Base-by-base conservation (phyloP, 192 early-diverging fungal genomes). In the Entomortierella beljakovae region DNA sequence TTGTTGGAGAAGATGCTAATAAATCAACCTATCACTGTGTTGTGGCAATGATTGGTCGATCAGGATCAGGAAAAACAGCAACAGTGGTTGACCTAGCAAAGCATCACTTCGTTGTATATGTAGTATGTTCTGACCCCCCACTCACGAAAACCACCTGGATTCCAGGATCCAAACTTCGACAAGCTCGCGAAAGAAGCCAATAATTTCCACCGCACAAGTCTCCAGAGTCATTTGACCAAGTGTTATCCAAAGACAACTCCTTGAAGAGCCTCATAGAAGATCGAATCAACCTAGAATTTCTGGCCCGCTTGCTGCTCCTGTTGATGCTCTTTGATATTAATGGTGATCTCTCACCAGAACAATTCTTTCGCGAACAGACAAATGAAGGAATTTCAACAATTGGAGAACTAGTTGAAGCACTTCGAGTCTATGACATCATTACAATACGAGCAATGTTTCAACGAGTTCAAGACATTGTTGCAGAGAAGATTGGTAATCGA, bases 291-390 rank as follows among this genome's bases (percentile, higher is more conserved):
- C 58, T 80, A 7, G 79, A 71, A 33, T 66, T 80, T 57, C 57
- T 80, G 13, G 69, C 79, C 29, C 50, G 79, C n/a, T 51, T 65
- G 31, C 25, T 71, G 20, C 67, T 81, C 33, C 59, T 81, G 0
- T 57, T 68, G 61, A 57, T 68, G 23, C 80, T 73, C 23, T 42
- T 81, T 60, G 57, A 59, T n/a, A 61, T 50, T 48, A 62, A 73
- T 9, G 2, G 38, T 61, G 48, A 68, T 26, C 60, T 81, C 6
- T 6, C n/a, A 42, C 70, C 70, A 37, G 9, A 40, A 52, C 68
- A 62, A 57, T 71, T 81, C 70, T 81, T 81, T 31, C 60, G 60
- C 35, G 80, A 81, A 51, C 70, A 73, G 38, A 61, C 49, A 3
- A 64, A 25, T 22, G 55, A 46, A 53, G 68, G 76, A 33, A 33